Base-by-base conservation (phyloP, 805 yeast genomes). In the Geotrichum ghanense region DNA sequence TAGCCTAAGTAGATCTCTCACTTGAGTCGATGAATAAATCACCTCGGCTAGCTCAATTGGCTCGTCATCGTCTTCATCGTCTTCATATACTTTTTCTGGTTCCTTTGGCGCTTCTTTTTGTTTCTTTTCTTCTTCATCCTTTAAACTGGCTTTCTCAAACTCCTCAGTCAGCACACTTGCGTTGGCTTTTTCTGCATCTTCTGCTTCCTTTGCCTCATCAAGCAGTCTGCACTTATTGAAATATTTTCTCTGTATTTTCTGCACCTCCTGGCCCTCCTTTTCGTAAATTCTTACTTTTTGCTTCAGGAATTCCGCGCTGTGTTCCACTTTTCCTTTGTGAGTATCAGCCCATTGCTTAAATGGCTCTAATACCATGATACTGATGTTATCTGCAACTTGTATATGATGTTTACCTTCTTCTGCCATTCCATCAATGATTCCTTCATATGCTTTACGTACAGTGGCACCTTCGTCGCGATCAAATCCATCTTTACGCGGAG, bases 141-240 rank as follows among this genome's bases (percentile, higher is more conserved):
- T 47, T 6, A 20, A 20, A 7, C 22, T 41, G n/a, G 34, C 50
- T 21, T 48, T 50, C 27, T 51, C 54, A 5, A 52, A 49, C 16
- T 50, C 51, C 40, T 52, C 50, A 23, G 51, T 42, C 37, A 53
- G 42, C 43, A 48, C 16, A 19, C 42, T 22, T n/a, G 16, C 4
- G 22, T 24, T 53, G 45, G 50, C 56, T 45, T 71, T 73, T 7
- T 73, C 78, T 20, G 70, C 76, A 10, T 69, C 58, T 47, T 68
- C 68, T 41, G 70, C 70, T 1, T 72, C 63, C 53, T 71, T 75
- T 56, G 76, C 72, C 47, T 81, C 85, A 60, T 85, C 95, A 45
- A 83, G 68, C 50, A 77, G 66, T 45, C 94, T 68, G 61, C 92
- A 84, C 58, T 81, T 82, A 63, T 79, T 83, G 70, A 82, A 84